Evolutionary conservation across 1,284 basidiomycete species (phyloP).

Genomic region (Leccinum subatratum): DNA sequence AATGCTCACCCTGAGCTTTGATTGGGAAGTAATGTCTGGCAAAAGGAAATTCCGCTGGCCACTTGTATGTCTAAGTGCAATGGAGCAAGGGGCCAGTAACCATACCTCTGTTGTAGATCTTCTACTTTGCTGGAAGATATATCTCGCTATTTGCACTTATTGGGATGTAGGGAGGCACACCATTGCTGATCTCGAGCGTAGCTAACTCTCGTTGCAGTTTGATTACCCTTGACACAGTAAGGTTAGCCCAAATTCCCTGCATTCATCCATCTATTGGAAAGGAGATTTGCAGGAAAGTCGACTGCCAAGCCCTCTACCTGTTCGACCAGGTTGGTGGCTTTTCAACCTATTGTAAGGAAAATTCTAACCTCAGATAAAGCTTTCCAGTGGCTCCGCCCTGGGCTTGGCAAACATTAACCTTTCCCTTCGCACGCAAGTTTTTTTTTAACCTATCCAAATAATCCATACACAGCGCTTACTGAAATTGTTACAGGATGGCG

Average conservation of each 20-base stretch:
- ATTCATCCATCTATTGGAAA: background rate
- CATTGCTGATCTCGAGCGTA: background rate
- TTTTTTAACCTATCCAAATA: no score
- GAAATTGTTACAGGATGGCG: no score
- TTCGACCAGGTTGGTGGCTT: slow-evolving; percentile 30
- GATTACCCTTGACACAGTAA: slow-evolving; percentile 28
- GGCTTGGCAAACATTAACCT: slow-evolving; percentile 35
- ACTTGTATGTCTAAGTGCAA: slow-evolving; percentile 18
- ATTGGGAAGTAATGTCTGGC: slow-evolving; percentile 28
- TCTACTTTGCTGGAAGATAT: slow-evolving; percentile 32
- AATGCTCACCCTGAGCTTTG: slow-evolving; percentile 29
- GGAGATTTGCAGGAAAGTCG: slow-evolving; percentile 16
- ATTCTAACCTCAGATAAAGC: slow-evolving; percentile 19
- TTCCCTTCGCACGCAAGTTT: slow-evolving; percentile 31
- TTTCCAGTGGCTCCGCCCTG: slow-evolving; percentile 31
- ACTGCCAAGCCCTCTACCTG: slow-evolving; percentile 29
- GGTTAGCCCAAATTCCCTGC: slow-evolving; percentile 14
- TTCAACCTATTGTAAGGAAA: background rate
- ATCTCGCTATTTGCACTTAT: slow-evolving; percentile 30
- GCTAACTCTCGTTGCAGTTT: slow-evolving; percentile 20
- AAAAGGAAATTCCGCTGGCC: slow-evolving; percentile 34
- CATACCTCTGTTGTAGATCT: slow-evolving; percentile 16
- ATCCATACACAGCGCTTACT: no score
- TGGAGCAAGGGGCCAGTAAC: background rate
- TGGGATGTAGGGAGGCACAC: slow-evolving; percentile 24